Conservation (phyloP, 1,284 basidiomycete species). For the Fistulinella cinereoalba region DNA sequence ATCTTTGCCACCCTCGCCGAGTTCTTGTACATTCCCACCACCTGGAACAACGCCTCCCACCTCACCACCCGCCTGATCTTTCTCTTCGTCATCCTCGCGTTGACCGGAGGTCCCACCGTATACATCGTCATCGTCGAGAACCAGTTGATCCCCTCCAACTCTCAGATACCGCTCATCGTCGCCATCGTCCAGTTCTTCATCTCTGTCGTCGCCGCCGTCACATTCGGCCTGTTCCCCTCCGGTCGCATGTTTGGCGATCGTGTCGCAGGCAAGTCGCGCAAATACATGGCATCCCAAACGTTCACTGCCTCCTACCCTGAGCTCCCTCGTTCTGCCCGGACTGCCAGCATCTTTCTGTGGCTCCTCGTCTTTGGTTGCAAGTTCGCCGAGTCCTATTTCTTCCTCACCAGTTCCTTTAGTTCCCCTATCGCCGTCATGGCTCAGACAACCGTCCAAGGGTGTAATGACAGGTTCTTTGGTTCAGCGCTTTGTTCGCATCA, state of each 20-base stretch:
- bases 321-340: slow-evolving; percentile 63
- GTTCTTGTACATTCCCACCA: slow-evolving; percentile 94
- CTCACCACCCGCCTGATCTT: slow-evolving; percentile 86
- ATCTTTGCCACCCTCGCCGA: slow-evolving; percentile 87
- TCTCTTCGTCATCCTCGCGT: slow-evolving; percentile 80
- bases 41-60: slow-evolving; percentile 96
- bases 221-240: slow-evolving; percentile 85
- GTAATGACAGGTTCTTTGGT: slow-evolving; percentile 81
- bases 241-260: slow-evolving; percentile 95
- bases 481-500: slow-evolving; percentile 81
- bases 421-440: slow-evolving; percentile 92
- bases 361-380: slow-evolving; percentile 89
- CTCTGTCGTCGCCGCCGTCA: slow-evolving; percentile 74
- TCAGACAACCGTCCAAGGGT: slow-evolving; percentile 83
- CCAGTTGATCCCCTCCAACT: slow-evolving; percentile 41
- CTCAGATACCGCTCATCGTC: slow-evolving; percentile 76
- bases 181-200: slow-evolving; percentile 89
- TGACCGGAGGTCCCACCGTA: slow-evolving; percentile 87
- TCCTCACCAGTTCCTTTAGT: slow-evolving; percentile 89
- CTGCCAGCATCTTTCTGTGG: slow-evolving; percentile 85
- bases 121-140: slow-evolving; percentile 83
- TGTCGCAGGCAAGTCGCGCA: slow-evolving; percentile 89
- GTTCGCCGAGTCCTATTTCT: slow-evolving; percentile 93
- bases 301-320: slow-evolving; percentile 94
- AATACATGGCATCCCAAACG: slow-evolving; percentile 95